A percentile compares a stretch with the other conserved stretches of the same genome.
These are phyloP conservation scores for Yarrowia sp. DNA, from an alignment of 805 yeast genomes.

Conservation along the genomic window DNA sequence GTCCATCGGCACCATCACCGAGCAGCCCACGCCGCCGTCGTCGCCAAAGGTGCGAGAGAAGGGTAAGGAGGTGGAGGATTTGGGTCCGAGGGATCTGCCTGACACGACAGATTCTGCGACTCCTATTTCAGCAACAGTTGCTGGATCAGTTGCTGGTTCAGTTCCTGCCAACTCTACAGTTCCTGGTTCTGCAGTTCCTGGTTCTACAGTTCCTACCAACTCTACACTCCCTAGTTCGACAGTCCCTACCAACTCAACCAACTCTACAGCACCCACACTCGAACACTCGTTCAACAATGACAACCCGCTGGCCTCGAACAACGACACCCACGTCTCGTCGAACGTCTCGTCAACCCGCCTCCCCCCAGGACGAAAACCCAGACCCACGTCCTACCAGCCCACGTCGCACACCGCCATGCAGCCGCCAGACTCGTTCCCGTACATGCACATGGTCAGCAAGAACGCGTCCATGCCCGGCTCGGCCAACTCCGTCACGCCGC, in stretches of 20 bases:
- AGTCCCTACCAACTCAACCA: no score
- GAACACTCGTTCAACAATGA: no score
- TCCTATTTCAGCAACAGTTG: no score
- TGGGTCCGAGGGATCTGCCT: neutral
- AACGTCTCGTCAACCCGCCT: slow-evolving; percentile 10
- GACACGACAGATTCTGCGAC: no score
- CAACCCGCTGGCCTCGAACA: neutral
- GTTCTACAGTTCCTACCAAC: no score
- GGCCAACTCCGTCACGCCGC: slow-evolving; percentile 15
- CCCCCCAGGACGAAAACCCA: slow-evolving; percentile 36
- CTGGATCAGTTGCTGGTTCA: no score
- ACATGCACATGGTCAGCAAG: slow-evolving; percentile 12
- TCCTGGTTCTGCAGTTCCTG: no score
- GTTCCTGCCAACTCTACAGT: no score
- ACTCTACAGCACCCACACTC: no score
- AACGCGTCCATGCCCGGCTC: slow-evolving; percentile 7
- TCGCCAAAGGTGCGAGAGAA: neutral
- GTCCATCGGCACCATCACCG: slow-evolving; percentile 18
- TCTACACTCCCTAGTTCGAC: no score
- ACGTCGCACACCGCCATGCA: slow-evolving; percentile 13
- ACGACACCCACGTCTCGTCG: neutral
- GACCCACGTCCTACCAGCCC: slow-evolving; percentile 43
- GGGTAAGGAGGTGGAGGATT: neutral
- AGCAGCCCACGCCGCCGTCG: slow-evolving; percentile 30
- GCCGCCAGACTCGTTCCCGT: slow-evolving; percentile 20